Base-by-base conservation (phyloP, 2,329 filamentous ascomycete genomes). In the Ophiostoma quercus region DNA sequence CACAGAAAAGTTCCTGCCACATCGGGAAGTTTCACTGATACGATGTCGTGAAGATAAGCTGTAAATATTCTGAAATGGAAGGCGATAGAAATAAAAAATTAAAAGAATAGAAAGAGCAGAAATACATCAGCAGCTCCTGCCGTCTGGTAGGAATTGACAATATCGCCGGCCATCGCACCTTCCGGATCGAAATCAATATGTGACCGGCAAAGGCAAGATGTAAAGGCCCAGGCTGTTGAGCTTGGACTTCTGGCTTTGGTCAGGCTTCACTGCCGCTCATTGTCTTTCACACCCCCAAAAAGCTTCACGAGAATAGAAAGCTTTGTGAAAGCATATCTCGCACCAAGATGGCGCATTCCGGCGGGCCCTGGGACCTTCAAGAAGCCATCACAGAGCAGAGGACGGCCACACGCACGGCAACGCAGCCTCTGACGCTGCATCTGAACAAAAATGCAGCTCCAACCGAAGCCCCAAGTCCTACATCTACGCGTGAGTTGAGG, bases 331-430 rank as follows among this genome's bases (percentile, higher is more conserved):
- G 12, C 25, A 37, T 2, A 37, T 39, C 62, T 39, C 39, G 32
- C 43, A 47, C 2, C 43, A 47, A 3, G 3, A 73, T 71, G 68
- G 60, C 68, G 1, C 8, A 19, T 7, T 29, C 63, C 0, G 60
- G 34, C 2, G 68, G 71, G 9, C 43, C 68, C 14, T 73, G 72
- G 73, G 67, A 69, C 19, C 71, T 74, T 2, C 72, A 73, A 29
- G 73, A 74, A 62, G 72, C 51, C 62, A 74, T 73, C 69, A 72
- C 71, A 0, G 73, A 72, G 29, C 70, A 70, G 43, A 57, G 51
- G 19, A 72, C 68, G 0, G 29, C 51, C 1, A 69, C 66, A 22
- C 67, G 67, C 11, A 71, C 37, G 29, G 62, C 41, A 12, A 67
- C 34, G 0, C 47, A 43, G 6, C 60, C 63, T 0, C 29, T 74